Base-by-base conservation (phyloP, 2,329 filamentous ascomycete species). In the Apiospora kogelbergensis region DNA sequence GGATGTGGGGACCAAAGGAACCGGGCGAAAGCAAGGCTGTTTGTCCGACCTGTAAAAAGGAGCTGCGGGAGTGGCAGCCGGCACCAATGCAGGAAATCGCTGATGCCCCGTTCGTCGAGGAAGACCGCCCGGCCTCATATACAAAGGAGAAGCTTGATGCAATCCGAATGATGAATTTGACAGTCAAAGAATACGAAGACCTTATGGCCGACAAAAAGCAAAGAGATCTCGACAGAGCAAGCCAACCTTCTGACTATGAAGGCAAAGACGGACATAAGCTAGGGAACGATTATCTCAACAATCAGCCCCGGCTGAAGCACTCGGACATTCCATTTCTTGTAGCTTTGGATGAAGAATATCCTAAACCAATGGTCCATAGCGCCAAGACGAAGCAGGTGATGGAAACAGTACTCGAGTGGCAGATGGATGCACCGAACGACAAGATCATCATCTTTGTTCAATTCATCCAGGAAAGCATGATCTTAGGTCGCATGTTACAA, bases 401-500 rank as follows among this genome's bases (percentile, higher is more conserved):
- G 22, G 11, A 67, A 2, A 42, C 26, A 0, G 22, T 64, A 0
- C 11, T 66, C 9, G 22, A 63, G 3, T 66, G 63, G 53, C 46
- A 20, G 13, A 15, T 2, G 2, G 26, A 68, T 0, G 63, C 60
- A 11, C 68, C 66, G 1, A 66, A 69, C 4, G 69, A 70, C 67
- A 70, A 70, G 63, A 68, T 70, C 17, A 67, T 70, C 22, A 67
- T 70, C 2, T 70, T 70, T 20, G 41, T 22, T 0, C 48, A 68
- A 17, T 70, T 64, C 2, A 0, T 42, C 2, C 22, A 40, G 1
- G 22, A 13, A 22, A 24, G 22, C 1, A 26, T 76, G 6, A 73
- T 82, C 1, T 30, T 84, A 0, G 83, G 83, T 0, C 73, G 77
- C 0, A 76, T 83, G 67, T 72, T 85, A 0, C 65, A 77, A 1